phyloP scores from a whole-genome alignment of 768 basidiomycete genomes.

The Russula virescens region DNA sequence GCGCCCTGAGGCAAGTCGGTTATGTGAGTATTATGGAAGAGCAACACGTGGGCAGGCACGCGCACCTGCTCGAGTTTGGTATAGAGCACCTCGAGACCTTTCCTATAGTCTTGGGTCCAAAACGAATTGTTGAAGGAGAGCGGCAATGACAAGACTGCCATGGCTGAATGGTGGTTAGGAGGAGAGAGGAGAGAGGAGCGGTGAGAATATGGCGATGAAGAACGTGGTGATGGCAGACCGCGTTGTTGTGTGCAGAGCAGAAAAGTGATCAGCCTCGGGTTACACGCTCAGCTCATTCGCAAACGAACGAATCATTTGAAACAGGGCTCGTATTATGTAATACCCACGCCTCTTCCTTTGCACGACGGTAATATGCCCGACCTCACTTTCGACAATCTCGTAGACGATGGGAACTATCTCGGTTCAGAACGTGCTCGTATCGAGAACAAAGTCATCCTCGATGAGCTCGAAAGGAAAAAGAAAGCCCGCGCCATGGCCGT shows the following conservation, averaged over 20 bases:
- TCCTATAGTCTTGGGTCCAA: slow-evolving; percentile 89
- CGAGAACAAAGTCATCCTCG: slow-evolving; percentile 83
- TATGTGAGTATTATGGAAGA: slow-evolving; percentile 15
- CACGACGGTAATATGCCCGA: slow-evolving; percentile 59
- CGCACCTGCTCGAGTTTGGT: slow-evolving; percentile 71
- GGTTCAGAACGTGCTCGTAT: slow-evolving; percentile 68
- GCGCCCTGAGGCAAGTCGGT: slow-evolving; percentile 49
- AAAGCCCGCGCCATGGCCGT: slow-evolving; percentile 89
- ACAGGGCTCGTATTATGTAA: slow-evolving; percentile 9
- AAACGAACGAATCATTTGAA: too few relatives aligned
- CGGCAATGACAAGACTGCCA: slow-evolving; percentile 90
- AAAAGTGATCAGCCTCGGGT: too few relatives aligned
- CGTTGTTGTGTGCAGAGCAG: too few relatives aligned
- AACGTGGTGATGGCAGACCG: neutral
- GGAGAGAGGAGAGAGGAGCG: neutral
- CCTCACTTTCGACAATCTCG: slow-evolving; percentile 66
- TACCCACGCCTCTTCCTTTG: too few relatives aligned
- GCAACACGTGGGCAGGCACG: slow-evolving; percentile 10
- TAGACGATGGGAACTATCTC: slow-evolving; percentile 72
- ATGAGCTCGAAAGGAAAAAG: slow-evolving; percentile 97
- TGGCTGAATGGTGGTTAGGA: slow-evolving; percentile 31
- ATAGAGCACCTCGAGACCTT: slow-evolving; percentile 74
- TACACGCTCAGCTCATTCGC: too few relatives aligned
- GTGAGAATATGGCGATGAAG: neutral
- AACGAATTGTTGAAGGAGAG: slow-evolving; percentile 87